Base-by-base conservation (phyloP, 129 eudicot species). In the Centella asiatica region DNA sequence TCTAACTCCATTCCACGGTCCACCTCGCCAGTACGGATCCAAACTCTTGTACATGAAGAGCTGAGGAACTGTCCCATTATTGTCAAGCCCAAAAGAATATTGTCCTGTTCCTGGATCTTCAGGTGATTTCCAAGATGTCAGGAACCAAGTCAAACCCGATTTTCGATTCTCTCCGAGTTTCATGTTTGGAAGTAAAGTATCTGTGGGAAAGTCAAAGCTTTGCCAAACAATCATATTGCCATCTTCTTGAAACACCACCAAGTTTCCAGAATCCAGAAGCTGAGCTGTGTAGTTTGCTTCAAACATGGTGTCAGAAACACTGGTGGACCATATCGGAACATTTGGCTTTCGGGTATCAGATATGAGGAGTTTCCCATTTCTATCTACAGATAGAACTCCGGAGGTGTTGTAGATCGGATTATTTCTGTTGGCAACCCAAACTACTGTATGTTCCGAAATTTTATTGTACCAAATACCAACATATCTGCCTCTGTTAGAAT, bases 401-500 rank as follows among this genome's bases (percentile, higher is more conserved):
- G 61, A 32, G 23, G 60, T 34, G 22, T 49, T 56, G 6, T 0
- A 31, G 5, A 69, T 2, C 0, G 74, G 74, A 34, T 24, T 31
- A 14, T 57, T 65, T 20, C 73, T 44, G n/a, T 68, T 68, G 19
- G 65, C n/a, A n/a, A n/a, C n/a, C n/a, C n/a, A n/a, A n/a, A n/a
- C n/a, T n/a, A 60, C 36, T 0, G 39, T 69, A 19, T 10, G 36
- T 4, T 66, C 70, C 22, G 60, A 2, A 45, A 57, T 15, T 57
- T 31, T 57, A 9, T 57, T 1, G 12, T 28, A 57, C 62, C 62
- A 57, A 57, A 57, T 22, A 57, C 62, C 62, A 17, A 57, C 44
- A n/a, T 57, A 57, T 2, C 62, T 42, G 17, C 22, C 31, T n/a
- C n/a, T n/a, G 25, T 13, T 32, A 57, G 62, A 57, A 4, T 0